Evolutionary conservation across 2,329 filamentous ascomycete genomes (phyloP).

Genomic region (Nothophoma quercina): DNA sequence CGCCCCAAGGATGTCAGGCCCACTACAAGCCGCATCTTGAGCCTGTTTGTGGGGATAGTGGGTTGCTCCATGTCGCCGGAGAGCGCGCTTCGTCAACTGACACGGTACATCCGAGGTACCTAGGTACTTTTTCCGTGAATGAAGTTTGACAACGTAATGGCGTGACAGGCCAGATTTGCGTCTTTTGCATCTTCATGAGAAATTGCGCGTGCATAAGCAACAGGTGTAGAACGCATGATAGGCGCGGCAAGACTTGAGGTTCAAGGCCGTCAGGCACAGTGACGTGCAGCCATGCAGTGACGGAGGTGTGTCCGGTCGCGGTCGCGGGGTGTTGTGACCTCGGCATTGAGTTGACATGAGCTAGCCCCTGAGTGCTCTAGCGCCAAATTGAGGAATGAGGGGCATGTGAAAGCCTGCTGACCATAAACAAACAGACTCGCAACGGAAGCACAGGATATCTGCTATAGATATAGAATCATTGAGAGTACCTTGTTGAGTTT

Average conservation of each 20-base stretch:
- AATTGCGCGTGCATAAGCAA: background rate
- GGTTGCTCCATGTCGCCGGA: constrained; percentile 16
- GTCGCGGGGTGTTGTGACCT: constrained; percentile 7
- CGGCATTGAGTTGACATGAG: background rate
- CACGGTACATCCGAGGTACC: constrained; percentile 13
- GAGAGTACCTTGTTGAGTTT: no score
- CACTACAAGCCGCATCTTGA: constrained; percentile 16
- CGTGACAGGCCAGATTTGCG: background rate
- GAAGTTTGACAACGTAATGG: background rate
- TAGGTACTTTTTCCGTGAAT: background rate
- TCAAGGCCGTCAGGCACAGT: constrained; percentile 8
- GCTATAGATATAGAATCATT: no score
- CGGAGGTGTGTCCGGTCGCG: constrained; percentile 4
- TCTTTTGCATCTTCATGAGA: background rate
- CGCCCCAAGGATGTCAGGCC: constrained; percentile 10
- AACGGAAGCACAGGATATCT: no score
- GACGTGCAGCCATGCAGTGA: constrained; percentile 5
- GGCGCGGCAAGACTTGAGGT: constrained; percentile 2
- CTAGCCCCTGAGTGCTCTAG: constrained; percentile 6
- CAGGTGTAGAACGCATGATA: background rate
- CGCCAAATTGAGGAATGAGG: background rate
- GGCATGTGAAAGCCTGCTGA: constrained; percentile 14
- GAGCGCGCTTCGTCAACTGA: background rate
- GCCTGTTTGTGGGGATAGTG: constrained; percentile 14
- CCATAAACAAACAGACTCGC: no score